phyloP scores from a whole-genome alignment of 2,329 filamentous ascomycete species.

The Geosmithia putterillii region DNA sequence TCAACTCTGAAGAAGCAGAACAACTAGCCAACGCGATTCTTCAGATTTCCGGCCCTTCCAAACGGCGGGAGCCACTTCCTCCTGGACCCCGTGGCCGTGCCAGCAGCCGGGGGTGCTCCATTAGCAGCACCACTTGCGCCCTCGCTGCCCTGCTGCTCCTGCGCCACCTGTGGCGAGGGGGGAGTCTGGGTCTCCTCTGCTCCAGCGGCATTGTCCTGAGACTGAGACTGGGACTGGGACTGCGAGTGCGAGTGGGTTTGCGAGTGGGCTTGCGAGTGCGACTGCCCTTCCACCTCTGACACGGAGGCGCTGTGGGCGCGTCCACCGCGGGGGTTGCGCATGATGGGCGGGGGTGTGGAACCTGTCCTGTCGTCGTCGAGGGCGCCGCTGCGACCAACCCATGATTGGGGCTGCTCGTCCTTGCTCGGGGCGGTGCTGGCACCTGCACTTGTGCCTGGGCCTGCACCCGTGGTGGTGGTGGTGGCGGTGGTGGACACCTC shows the following conservation, averaged over 20 bases:
- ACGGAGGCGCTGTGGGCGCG: slow-evolving; percentile 4
- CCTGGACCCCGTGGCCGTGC: slow-evolving; percentile 11
- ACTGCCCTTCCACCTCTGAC: background rate
- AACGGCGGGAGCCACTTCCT: slow-evolving; percentile 24
- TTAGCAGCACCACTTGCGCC: no score
- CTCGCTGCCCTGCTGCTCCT: slow-evolving; percentile 4
- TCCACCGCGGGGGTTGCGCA: slow-evolving; percentile 27
- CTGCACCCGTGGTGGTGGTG: background rate
- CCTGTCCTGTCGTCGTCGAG: slow-evolving; percentile 30
- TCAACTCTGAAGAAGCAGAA: background rate
- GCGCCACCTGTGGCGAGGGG: slow-evolving; percentile 1
- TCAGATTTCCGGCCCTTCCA: slow-evolving; percentile 11
- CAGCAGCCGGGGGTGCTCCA: background rate
- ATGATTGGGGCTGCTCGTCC: slow-evolving; percentile 6
- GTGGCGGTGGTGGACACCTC: background rate
- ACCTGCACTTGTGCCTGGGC: no score
- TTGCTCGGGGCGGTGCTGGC: background rate
- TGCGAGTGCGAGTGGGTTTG: no score
- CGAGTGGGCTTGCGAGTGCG: no score
- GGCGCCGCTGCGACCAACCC: slow-evolving; percentile 19
- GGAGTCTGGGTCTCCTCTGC: background rate
- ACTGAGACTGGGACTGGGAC: no score
- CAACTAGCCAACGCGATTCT: slow-evolving; percentile 3
- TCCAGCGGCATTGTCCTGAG: background rate
- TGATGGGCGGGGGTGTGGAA: slow-evolving; percentile 44